Base-by-base conservation (phyloP, 768 basidiomycete species). In the Suillus weaverae region DNA sequence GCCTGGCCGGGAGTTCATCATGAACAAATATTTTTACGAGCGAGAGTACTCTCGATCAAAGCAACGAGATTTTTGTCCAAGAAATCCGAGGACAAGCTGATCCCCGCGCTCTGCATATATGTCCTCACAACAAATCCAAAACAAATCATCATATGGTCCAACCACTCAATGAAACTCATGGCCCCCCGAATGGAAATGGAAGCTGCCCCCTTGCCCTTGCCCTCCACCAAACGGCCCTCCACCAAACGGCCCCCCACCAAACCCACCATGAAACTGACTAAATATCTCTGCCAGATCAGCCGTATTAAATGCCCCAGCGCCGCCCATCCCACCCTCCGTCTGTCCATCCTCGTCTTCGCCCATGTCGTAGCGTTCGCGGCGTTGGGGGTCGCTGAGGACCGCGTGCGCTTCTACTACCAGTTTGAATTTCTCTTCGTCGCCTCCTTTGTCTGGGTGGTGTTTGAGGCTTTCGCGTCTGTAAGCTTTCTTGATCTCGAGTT, bases 371-470 rank as follows among this genome's bases (percentile, higher is more conserved):
- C 92, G 85, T 69, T 88, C 82, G 48, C 92, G 83, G 51, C 88
- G 81, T 13, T 79, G 80, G 1, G 92, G 84, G 69, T 95, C 94
- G 0, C 91, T 93, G 3, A 95, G 86, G 4, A 95, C 89, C 9
- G 86, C 84, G 67, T 95, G 83, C 3, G 93, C 92, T 76, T 95
- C 94, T 1, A 82, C 86, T 36, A 94, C 89, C 26, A 94, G 83
- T 77, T 98, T 97, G 86, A 99, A 99, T 70, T 93, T 91, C 73
- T 97, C 97, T 70, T 97, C 95, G 73, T 95, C 93, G 35, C 96
- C 96, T 33, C 96, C 95, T 85, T 94, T 94, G 76, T 94, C 92
- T 55, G 91, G 91, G 77, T 93, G 91, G 69, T 93, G 91, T 70
- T 87, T 91, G 74, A 95, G 76, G 70, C 90, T 92, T 78, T 95